These are phyloP conservation scores for Globisporangium ultimum DNA, from an alignment of 352 stramenopile genomes.

Conservation along the genomic window DNA sequence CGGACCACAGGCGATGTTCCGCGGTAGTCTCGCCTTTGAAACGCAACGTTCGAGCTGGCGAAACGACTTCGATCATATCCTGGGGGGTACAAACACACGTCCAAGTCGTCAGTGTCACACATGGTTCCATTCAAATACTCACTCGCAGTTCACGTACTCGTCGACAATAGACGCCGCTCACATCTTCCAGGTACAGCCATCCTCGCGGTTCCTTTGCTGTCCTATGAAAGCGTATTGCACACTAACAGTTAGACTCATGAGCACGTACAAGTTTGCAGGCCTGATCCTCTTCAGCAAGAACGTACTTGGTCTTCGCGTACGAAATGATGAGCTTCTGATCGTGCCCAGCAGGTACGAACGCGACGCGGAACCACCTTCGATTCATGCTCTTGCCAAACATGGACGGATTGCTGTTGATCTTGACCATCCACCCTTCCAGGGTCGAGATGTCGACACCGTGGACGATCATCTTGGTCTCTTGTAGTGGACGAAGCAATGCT, in stretches of 20 bases:
- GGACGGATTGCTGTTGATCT: constrained; percentile 83
- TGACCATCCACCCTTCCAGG: constrained; percentile 83
- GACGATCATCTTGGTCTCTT: constrained; percentile 26
- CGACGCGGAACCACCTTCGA: constrained; percentile 76
- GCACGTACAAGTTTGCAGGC: not conserved
- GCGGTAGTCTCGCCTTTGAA: constrained; percentile 78
- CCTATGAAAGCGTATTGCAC: constrained; percentile 19
- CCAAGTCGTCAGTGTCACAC: not conserved
- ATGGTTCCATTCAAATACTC: not conserved
- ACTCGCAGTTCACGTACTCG: constrained; percentile 26
- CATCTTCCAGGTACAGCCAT: constrained; percentile 79
- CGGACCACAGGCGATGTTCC: constrained; percentile 76
- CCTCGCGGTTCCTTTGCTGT: constrained; percentile 71
- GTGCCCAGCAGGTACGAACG: constrained; percentile 37
- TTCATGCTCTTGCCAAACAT: constrained; percentile 78
- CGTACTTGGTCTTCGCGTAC: constrained; percentile 81
- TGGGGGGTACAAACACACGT: constrained; percentile 9
- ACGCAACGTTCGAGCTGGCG: constrained; percentile 60
- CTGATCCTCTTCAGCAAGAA: not conserved
- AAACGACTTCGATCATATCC: constrained; percentile 85
- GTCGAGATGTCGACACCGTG: constrained; percentile 81
- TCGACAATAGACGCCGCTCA: constrained; percentile 68
- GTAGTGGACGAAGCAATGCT: not conserved
- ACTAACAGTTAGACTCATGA: not conserved
- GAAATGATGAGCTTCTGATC: constrained; percentile 72